These are phyloP conservation scores for Ceriops decandra DNA, from an alignment of 345 rosid genomes.

Conservation along the genomic window DNA sequence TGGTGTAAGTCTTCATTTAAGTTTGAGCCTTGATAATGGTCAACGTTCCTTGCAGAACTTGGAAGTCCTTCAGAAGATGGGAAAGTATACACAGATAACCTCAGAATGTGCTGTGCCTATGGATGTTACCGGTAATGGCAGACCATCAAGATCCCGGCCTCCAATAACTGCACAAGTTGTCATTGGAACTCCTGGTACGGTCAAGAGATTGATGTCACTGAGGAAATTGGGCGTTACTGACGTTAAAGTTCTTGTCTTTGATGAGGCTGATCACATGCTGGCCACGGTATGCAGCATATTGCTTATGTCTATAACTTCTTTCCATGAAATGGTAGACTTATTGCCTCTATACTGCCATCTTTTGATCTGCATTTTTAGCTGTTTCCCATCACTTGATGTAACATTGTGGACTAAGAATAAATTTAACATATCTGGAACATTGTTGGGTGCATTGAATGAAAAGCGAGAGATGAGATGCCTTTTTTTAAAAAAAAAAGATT, in stretches of 20 bases:
- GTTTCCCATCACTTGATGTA: not conserved
- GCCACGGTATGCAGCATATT: constrained; percentile 48
- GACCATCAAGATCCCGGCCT: constrained; percentile 32
- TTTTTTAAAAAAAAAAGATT: not conserved
- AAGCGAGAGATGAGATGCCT: not conserved
- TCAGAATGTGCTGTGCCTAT: constrained; percentile 71
- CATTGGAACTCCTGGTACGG: constrained; percentile 95
- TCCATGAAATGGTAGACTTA: not conserved
- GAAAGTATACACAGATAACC: constrained; percentile 73
- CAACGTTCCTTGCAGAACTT: constrained; percentile 49
- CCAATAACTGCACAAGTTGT: constrained; percentile 69
- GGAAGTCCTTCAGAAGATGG: constrained; percentile 94
- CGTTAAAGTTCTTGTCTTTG: constrained; percentile 85
- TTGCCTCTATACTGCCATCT: not conserved
- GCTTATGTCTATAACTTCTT: not conserved
- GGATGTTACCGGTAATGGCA: constrained; percentile 38
- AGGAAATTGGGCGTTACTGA: constrained; percentile 51
- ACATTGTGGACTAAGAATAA: not conserved
- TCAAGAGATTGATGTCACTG: constrained; percentile 63
- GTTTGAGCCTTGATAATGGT: not conserved
- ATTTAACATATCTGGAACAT: not conserved
- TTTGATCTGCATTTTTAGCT: not conserved
- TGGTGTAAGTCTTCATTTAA: not conserved
- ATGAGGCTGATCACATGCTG: constrained; percentile 98
- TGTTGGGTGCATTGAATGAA: not conserved